These are phyloP conservation scores for Didymella lethalis DNA, from an alignment of 2,329 filamentous ascomycete species.

Conservation along the genomic window DNA sequence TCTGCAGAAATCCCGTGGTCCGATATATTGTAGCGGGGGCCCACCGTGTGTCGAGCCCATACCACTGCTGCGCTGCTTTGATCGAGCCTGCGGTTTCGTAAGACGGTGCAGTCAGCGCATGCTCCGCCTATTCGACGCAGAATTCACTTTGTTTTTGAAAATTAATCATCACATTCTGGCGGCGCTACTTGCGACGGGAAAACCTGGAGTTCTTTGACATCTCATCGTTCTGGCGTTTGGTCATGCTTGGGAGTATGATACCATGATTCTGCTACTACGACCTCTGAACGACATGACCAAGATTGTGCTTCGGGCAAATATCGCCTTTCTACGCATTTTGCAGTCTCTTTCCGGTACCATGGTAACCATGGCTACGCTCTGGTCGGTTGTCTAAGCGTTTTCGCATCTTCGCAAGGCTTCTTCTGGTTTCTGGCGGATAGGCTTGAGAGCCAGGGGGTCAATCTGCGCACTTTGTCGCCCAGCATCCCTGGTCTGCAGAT, in stretches of 20 bases:
- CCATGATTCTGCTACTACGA: conserved; percentile 32
- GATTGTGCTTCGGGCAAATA: conserved; percentile 13
- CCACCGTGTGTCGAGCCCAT: neutral
- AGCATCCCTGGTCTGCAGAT: conserved; percentile 13
- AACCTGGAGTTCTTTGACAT: conserved; percentile 38
- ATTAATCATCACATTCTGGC: neutral
- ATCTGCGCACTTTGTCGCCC: conserved; percentile 6
- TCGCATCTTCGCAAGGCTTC: conserved; percentile 13
- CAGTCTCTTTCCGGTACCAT: neutral
- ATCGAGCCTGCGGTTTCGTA: conserved; percentile 4
- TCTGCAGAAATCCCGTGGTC: conserved; percentile 15
- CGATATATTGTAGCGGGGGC: conserved; percentile 12
- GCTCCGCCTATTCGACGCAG: conserved; percentile 14
- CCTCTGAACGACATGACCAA: conserved; percentile 21
- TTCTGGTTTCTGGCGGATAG: conserved; percentile 9
- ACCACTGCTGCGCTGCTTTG: conserved; percentile 4
- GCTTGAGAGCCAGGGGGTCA: conserved; percentile 7
- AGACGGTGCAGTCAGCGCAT: conserved; percentile 11
- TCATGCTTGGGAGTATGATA: conserved; percentile 42
- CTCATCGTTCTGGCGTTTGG: conserved; percentile 41
- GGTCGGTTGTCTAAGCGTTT: conserved; percentile 19
- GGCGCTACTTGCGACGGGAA: conserved; percentile 25
- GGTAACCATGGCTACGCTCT: conserved; percentile 6
- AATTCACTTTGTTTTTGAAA: neutral
- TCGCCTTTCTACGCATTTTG: conserved; percentile 8